These are phyloP conservation scores for Apophysomyces sp. DNA, from an alignment of 371 early-diverging fungal species.

Conservation along the genomic window DNA sequence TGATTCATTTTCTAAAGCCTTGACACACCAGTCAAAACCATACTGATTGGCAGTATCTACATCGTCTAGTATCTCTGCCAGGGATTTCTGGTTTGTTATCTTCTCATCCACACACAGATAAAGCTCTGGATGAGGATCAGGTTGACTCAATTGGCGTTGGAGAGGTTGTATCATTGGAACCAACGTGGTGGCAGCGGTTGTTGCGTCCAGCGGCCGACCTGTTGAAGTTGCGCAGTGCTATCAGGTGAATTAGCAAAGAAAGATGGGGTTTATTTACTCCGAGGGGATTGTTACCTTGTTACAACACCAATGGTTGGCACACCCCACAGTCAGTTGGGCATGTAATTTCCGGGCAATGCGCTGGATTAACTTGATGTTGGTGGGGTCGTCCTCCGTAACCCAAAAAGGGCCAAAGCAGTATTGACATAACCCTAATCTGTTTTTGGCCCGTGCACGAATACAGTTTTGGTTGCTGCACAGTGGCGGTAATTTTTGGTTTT, in stretches of 20 bases:
- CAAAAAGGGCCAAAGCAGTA: constrained; percentile 87
- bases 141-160: constrained; percentile 27
- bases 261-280: neutral
- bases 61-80: constrained; percentile 50
- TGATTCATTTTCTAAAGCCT: constrained; percentile 56
- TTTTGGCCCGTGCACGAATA: constrained; percentile 48
- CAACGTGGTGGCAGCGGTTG: constrained; percentile 62
- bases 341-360: constrained; percentile 74
- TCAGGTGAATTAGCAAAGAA: neutral
- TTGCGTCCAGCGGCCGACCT: constrained; percentile 61
- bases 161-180: constrained; percentile 50
- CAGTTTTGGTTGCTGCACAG: constrained; percentile 80
- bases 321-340: constrained; percentile 77
- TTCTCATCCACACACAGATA: constrained; percentile 73
- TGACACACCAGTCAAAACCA: constrained; percentile 68
- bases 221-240: constrained; percentile 68
- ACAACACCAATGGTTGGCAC: constrained; percentile 67
- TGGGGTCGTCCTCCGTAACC: constrained; percentile 76
- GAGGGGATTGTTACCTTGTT: constrained; percentile 49
- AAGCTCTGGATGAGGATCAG: constrained; percentile 32
- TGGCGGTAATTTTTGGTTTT: constrained; percentile 55
- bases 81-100: constrained; percentile 47
- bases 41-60: constrained; percentile 35
- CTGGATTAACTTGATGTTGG: constrained; percentile 69
- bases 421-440: constrained; percentile 66